Base-by-base conservation (phyloP, 306 rosid species). In the Carpinus viminea region DNA sequence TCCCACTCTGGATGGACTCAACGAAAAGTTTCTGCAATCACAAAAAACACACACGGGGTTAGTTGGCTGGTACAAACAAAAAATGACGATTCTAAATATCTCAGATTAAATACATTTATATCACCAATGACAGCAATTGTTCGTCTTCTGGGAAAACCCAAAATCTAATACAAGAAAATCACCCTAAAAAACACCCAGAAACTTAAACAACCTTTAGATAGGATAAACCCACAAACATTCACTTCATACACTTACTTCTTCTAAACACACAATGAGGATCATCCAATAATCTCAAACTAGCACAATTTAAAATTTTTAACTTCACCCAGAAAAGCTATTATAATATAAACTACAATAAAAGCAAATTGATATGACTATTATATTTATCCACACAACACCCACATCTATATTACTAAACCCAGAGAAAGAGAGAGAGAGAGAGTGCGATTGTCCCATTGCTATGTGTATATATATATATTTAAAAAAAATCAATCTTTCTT, bases 1-100 rank as follows among this genome's bases (percentile, higher is more conserved):
- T 92, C 61, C 97, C 97, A 69, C 78, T 84, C 73, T 92, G 95
- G 80, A 89, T 80, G 48, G 97, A 84, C 88, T 91, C 98, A 8
- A 83, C 70, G 79, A 91, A 92, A 68, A 92, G 93, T 81, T 90
- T 84, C 98, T 92, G 90, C 81, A 83, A 60, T 36, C 74, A 13
- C 74, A 70, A 54, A 74, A 57, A 41, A 79, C 70, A 76, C 74
- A 18, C 61, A 13, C 16, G 47, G 10, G 36, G 12, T 68, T 43
- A n/a, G 82, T n/a, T 28, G 46, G 12, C 31, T 46, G n/a, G 54
- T 53, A 70, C 11, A 72, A 2, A 76, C 15, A 43, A 47, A n/a
- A 78, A 64, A 47, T 6, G 24, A 66, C n/a, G 26, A 46, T 16
- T 26, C 12, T 46, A 8, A 5, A 70, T 12, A 43, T 43, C 75